Evolutionary conservation across 2,329 filamentous ascomycete species (phyloP).

Genomic region (Sporothrix dimorphospora): DNA sequence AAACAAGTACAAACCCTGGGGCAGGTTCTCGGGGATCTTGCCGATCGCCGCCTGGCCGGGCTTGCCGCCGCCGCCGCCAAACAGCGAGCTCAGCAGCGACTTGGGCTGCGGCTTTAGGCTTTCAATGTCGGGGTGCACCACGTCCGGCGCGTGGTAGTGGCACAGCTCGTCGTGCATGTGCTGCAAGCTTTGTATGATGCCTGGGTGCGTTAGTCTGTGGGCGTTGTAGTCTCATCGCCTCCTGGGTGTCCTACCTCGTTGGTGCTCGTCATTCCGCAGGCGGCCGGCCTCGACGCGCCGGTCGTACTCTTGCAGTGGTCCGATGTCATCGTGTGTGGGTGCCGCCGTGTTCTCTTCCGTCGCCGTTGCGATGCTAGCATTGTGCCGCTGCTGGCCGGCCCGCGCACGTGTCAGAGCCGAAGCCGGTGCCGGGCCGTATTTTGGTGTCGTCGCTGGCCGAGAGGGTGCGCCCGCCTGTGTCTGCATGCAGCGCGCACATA

Average conservation of each 20-base stretch:
- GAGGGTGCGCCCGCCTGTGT: not conserved
- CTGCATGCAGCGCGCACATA: constrained; percentile 30
- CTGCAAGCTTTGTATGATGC: constrained; percentile 86
- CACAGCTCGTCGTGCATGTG: constrained; percentile 82
- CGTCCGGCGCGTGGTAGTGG: constrained; percentile 71
- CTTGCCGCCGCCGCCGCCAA: constrained; percentile 44
- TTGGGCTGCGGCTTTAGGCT: constrained; percentile 57
- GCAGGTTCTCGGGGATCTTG: constrained; percentile 71
- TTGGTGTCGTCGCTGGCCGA: constrained; percentile 2
- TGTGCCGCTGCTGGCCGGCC: constrained; percentile 29
- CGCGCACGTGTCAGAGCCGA: constrained; percentile 29
- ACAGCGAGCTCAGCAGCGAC: constrained; percentile 64
- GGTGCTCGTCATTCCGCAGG: constrained; percentile 85
- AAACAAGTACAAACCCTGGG: constrained; percentile 90
- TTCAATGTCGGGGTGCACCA: constrained; percentile 77
- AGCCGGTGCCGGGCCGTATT: not conserved
- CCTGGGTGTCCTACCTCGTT: constrained; percentile 65
- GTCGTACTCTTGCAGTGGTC: constrained; percentile 89
- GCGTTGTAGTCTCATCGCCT: not conserved
- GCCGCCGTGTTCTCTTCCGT: constrained; percentile 36
- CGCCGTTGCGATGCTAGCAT: constrained; percentile 32
- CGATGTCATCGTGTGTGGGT: constrained; percentile 47
- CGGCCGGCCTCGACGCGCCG: constrained; percentile 72
- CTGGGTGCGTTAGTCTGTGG: constrained; percentile 49
- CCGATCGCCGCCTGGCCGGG: constrained; percentile 44